These are phyloP conservation scores for Mycena rosella DNA, from an alignment of 768 basidiomycete species.

Conservation along the genomic window DNA sequence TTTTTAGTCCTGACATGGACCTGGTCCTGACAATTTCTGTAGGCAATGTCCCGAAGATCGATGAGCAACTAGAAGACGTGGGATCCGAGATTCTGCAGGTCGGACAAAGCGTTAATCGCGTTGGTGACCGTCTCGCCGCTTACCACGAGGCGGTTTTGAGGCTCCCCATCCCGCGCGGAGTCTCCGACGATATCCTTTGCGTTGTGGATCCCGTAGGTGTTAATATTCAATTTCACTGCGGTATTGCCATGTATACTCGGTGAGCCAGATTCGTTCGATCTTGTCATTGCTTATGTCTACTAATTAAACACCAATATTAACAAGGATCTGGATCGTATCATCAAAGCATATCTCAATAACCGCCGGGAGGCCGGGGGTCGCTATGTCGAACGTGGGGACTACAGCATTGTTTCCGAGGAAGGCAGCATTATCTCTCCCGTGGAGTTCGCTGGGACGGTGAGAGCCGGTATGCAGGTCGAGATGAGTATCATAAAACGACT, in stretches of 20 bases:
- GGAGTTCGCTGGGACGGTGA: not conserved
- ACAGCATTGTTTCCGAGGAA: not conserved
- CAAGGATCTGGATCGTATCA: conserved; percentile 5
- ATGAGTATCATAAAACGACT: conserved; percentile 2
- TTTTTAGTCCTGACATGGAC: no score
- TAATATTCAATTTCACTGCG: conserved; percentile 10
- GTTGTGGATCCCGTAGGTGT: conserved; percentile 4
- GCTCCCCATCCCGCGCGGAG: not conserved
- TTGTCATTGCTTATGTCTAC: no score
- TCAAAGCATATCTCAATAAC: not conserved
- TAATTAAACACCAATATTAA: no score
- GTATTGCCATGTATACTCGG: conserved; percentile 1
- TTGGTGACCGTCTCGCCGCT: not conserved
- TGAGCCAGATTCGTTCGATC: not conserved
- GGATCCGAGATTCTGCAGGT: not conserved
- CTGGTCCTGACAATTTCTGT: not conserved
- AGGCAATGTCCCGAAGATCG: not conserved
- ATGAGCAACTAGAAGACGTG: not conserved
- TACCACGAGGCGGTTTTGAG: not conserved
- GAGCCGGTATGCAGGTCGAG: conserved; percentile 1
- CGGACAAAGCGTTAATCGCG: not conserved
- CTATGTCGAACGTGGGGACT: not conserved
- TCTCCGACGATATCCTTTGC: conserved; percentile 2
- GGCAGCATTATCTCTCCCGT: not conserved
- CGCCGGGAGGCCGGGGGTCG: not conserved